phyloP scores from a whole-genome alignment of 169 alveolate genomes.

The Plasmodium vinckei region DNA sequence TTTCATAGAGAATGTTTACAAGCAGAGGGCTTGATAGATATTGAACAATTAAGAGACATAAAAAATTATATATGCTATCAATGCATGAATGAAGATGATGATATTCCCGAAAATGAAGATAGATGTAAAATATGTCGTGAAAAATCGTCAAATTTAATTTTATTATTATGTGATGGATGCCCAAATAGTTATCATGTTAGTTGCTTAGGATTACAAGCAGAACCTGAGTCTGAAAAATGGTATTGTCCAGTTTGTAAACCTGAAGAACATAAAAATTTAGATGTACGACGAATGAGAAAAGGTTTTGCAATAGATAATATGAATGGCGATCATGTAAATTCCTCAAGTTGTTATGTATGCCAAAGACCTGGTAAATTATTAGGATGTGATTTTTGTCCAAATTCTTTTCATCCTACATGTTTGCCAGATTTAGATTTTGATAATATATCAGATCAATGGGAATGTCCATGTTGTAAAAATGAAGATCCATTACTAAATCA shows the following conservation, averaged over 20 bases:
- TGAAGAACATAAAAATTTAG: slow-evolving; percentile 86
- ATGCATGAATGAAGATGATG: slow-evolving; percentile 83
- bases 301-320: slow-evolving; percentile 81
- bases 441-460: slow-evolving; percentile 91
- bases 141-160: slow-evolving; percentile 82
- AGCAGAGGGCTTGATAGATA: slow-evolving; percentile 77
- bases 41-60: slow-evolving; percentile 78
- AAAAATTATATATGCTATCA: slow-evolving; percentile 86
- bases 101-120: slow-evolving; percentile 86
- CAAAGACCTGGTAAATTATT: slow-evolving; percentile 91
- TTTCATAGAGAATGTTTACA: slow-evolving; percentile 86
- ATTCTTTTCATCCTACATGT: slow-evolving; percentile 92
- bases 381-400: slow-evolving; percentile 93
- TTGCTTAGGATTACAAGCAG: slow-evolving; percentile 89
- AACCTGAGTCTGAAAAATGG: slow-evolving; percentile 91
- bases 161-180: slow-evolving; percentile 93
- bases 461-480: slow-evolving; percentile 92
- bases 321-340: slow-evolving; percentile 87
- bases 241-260: slow-evolving; percentile 92
- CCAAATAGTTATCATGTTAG: slow-evolving; percentile 91
- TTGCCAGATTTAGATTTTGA: slow-evolving; percentile 89
- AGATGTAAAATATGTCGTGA: slow-evolving; percentile 89
- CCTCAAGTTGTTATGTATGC: slow-evolving; percentile 91
- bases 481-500: slow-evolving; percentile 91
- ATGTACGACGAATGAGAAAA: slow-evolving; percentile 83